Evolutionary conservation across 2,329 filamentous ascomycete genomes (phyloP), one percentile per base, ranked within the genome.

Genomic region (Alternaria gaisen): DNA sequence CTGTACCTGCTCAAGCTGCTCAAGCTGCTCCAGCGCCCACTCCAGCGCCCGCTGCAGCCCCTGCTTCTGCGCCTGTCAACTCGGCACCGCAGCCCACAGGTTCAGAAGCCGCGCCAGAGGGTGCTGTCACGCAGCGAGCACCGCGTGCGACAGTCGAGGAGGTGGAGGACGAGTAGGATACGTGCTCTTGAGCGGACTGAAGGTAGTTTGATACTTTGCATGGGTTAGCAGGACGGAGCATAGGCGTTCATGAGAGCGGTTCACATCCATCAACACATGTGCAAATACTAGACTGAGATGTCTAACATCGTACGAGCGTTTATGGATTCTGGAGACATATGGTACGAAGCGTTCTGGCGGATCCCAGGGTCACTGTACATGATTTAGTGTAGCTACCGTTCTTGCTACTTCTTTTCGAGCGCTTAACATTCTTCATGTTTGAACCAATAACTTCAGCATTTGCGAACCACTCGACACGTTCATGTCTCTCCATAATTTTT

Each of bases 111-210:
- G 51, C 67, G 2, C 61, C 70, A 16, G 63, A 65, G 10, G 68
- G 72, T 5, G 58, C 64, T 9, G 52, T 72, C 22, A 68, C 67
- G 18, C 75, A 77, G 58, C 75, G 77, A 4, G 63, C 67, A 18
- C 69, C 68, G 40, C 69, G 74, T 6, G 76, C 77, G 11, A 78
- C 72, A 1, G 77, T 80, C 5, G 77, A 80, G 54, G 77, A 80
- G 53, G 77, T 65, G 0, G 77, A 79, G 18, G 77, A 79, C 52
- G 76, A 75, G 63, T 70, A 56, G 53, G 3, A 34, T 11, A 12
- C 26, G 24, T 38, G 8, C 24, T 36, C 22, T 6, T n/a, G 20
- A 3, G 38, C 12, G 32, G 53, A 26, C 32, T 32, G 32, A 22
- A 24, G 42, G 51, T 44, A 22, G 46, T 50, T 48, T 59, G 24